These are phyloP conservation scores for Cytospora piceae DNA, from an alignment of 2,329 filamentous ascomycete species.

Conservation along the genomic window DNA sequence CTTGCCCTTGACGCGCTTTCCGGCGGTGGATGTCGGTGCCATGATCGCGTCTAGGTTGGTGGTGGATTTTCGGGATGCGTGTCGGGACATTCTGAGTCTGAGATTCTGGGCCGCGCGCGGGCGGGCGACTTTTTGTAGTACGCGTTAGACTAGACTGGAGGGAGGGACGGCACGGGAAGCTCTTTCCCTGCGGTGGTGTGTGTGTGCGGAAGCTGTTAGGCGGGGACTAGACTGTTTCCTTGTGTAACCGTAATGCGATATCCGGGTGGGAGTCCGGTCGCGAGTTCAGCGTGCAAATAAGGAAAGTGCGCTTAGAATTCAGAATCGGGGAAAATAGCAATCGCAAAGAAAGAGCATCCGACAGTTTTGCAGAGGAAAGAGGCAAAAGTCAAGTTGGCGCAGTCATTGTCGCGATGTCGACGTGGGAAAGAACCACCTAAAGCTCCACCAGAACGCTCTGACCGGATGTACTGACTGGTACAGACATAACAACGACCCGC, in stretches of 20 bases:
- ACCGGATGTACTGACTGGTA: neutral
- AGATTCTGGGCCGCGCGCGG: conserved; percentile 12
- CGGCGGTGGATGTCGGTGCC: conserved; percentile 61
- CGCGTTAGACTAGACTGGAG: neutral
- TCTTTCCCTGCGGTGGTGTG: neutral
- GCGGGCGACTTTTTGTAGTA: neutral
- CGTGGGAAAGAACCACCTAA: neutral
- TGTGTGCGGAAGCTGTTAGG: neutral
- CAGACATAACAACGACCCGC: neutral
- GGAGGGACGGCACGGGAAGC: conserved; percentile 8
- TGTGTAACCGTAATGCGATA: neutral
- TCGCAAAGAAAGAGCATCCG: neutral
- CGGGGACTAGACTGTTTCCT: neutral
- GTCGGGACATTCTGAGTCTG: conserved; percentile 29
- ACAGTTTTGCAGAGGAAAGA: neutral
- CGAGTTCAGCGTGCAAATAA: neutral
- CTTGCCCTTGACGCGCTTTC: conserved; percentile 67
- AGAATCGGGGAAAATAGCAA: neutral
- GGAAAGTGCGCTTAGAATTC: neutral
- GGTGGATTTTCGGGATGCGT: conserved; percentile 24
- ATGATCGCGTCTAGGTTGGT: conserved; percentile 43
- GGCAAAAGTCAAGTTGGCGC: neutral
- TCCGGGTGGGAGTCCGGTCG: neutral
- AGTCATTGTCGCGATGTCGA: neutral
- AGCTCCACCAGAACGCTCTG: neutral